Percentiles rank a stretch among this genome's conserved stretches.
These are phyloP conservation scores for Nicotiana tomentosiformis DNA, from an alignment of 257 asterid genomes.

Conservation along the genomic window DNA sequence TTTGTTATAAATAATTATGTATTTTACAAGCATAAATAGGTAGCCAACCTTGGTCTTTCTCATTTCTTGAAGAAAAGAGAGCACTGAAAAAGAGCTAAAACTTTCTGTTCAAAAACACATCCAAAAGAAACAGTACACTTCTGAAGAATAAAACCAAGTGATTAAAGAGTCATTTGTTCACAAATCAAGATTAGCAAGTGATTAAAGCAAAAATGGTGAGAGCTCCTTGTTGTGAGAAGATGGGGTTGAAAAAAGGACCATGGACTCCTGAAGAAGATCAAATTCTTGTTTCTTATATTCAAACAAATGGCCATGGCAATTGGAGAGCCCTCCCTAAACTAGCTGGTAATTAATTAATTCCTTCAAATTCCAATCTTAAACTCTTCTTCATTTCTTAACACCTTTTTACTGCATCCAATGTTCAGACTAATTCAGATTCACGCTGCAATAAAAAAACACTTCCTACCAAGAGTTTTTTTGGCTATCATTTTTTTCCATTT, in stretches of 20 bases:
- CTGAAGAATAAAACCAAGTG: neutral
- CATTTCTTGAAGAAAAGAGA: neutral
- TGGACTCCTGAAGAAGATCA: constrained; percentile 73
- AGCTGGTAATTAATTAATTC: constrained; percentile 50
- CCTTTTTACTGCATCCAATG: no score
- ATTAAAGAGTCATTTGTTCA: neutral
- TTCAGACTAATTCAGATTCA: no score
- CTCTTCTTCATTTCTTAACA: no score
- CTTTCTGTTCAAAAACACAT: neutral
- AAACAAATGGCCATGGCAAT: constrained; percentile 54
- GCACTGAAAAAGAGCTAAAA: neutral
- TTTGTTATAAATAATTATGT: neutral
- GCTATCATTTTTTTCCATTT: no score
- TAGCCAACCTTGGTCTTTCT: constrained; percentile 1
- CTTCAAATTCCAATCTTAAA: neutral
- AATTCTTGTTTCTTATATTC: constrained; percentile 42
- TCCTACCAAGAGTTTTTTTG: no score
- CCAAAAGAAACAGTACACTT: neutral
- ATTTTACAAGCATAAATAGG: constrained; percentile 38
- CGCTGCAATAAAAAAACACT: no score
- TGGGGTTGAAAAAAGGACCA: constrained; percentile 83
- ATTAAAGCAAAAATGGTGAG: constrained; percentile 50
- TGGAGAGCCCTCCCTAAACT: constrained; percentile 83
- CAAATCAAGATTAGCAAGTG: neutral
- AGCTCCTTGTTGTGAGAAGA: constrained; percentile 82